Evolutionary conservation across 2,329 filamentous ascomycete species (phyloP).

Genomic region (Gremmenia infestans): DNA sequence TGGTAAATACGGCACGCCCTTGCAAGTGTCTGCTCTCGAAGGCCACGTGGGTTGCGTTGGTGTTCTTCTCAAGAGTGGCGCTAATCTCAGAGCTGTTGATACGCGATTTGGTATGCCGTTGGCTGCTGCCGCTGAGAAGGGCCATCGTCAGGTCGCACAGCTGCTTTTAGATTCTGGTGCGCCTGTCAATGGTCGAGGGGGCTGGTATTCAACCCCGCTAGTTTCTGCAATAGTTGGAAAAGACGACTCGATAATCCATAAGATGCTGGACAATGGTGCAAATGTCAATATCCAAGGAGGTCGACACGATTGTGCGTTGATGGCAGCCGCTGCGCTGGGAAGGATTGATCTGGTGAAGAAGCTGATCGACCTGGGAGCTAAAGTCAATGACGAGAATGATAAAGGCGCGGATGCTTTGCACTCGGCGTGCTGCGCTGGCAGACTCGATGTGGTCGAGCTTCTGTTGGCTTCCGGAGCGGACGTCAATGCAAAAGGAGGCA

Average conservation of each 20-base stretch:
- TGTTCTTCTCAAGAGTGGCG: conserved; percentile 15
- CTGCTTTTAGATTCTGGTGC: background rate
- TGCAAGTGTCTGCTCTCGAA: background rate
- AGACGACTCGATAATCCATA: background rate
- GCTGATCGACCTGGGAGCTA: conserved; percentile 1
- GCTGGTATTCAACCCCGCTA: background rate
- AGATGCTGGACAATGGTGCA: background rate
- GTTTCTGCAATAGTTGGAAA: background rate
- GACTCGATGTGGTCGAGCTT: background rate
- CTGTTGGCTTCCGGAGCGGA: conserved; percentile 13
- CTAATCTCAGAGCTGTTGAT: background rate
- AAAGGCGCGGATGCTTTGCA: background rate
- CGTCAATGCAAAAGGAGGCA: conserved; percentile 14
- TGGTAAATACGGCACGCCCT: background rate
- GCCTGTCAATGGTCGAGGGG: background rate
- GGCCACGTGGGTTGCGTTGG: background rate
- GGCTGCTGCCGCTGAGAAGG: background rate
- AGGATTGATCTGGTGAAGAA: background rate
- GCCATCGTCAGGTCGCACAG: background rate
- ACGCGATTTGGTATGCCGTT: background rate
- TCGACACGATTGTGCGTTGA: background rate
- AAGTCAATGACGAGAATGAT: background rate
- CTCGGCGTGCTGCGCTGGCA: conserved; percentile 1
- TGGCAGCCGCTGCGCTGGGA: background rate
- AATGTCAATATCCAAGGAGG: background rate